Evolutionary conservation across 163 green algal genomes (phyloP).

Genomic region (Coccomyxa subellipsoidea): DNA sequence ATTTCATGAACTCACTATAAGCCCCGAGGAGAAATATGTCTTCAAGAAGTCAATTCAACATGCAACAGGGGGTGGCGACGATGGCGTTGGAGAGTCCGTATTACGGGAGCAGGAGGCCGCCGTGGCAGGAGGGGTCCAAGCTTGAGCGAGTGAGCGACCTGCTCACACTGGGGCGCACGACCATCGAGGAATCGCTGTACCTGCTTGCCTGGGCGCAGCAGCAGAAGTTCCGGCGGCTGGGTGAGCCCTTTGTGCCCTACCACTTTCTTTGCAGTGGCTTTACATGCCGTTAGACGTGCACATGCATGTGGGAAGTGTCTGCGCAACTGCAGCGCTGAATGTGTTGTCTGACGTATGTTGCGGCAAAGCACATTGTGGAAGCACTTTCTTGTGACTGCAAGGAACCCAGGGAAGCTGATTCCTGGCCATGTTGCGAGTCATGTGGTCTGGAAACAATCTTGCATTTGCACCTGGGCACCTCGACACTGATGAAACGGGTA

Average conservation of each 20-base stretch:
- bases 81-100: constrained; percentile 79
- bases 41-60: no score
- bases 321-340: neutral
- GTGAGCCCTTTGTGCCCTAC: constrained; percentile 31
- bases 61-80: constrained; percentile 68
- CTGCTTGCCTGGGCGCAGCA: constrained; percentile 66
- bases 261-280: no score
- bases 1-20: no score
- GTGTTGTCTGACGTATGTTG: neutral
- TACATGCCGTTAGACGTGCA: no score
- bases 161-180: constrained; percentile 73
- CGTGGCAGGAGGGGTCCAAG: constrained; percentile 65
- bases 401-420: no score
- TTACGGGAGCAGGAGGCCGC: constrained; percentile 70
- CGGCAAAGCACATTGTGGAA: neutral
- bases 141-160: constrained; percentile 79
- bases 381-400: no score
- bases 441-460: no score
- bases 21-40: no score
- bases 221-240: constrained; percentile 39
- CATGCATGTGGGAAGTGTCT: no score
- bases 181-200: constrained; percentile 73
- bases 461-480: no score
- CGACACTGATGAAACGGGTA: no score
- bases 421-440: no score